Evolutionary conservation across 2,329 filamentous ascomycete species (phyloP).

Genomic region (Aphanocladium album): DNA sequence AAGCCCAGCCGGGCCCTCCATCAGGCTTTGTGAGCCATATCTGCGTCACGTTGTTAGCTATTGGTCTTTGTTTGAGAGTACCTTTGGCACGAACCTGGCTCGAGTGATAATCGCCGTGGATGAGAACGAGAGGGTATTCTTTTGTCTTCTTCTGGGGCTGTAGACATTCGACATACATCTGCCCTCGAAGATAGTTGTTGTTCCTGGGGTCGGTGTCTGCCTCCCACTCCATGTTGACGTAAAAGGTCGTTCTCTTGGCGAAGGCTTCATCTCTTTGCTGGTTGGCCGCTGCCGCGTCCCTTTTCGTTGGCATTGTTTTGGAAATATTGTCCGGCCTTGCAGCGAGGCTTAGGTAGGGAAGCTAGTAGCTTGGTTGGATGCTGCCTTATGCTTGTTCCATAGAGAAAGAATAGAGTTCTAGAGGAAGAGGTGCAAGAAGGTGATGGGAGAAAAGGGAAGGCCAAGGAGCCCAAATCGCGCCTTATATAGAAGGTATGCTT

Average conservation of each 20-base stretch:
- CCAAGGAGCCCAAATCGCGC: no score
- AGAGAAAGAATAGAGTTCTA: no score
- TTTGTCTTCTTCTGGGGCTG: conserved; percentile 19
- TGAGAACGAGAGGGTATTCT: conserved; percentile 25
- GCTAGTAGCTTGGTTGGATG: no score
- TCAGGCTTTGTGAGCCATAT: conserved; percentile 44
- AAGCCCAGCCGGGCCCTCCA: conserved; percentile 39
- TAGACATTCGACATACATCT: conserved; percentile 33
- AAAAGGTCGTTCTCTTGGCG: conserved; percentile 19
- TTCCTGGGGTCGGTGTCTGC: conserved; percentile 13
- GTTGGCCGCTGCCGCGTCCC: not conserved
- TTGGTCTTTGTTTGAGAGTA: no score
- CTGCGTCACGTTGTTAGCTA: conserved; percentile 19
- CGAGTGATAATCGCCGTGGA: conserved; percentile 33
- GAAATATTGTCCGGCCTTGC: no score
- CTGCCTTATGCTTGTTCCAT: no score
- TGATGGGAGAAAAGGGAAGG: not conserved
- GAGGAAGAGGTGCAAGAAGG: not conserved
- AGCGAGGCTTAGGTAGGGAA: no score
- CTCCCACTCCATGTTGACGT: conserved; percentile 22
- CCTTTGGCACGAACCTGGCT: conserved; percentile 23
- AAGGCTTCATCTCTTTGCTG: not conserved
- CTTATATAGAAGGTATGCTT: no score
- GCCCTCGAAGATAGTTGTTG: conserved; percentile 20
- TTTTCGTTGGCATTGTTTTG: not conserved